Conservation (phyloP, 306 rosid species). For the Hippophae rhamnoides region DNA sequence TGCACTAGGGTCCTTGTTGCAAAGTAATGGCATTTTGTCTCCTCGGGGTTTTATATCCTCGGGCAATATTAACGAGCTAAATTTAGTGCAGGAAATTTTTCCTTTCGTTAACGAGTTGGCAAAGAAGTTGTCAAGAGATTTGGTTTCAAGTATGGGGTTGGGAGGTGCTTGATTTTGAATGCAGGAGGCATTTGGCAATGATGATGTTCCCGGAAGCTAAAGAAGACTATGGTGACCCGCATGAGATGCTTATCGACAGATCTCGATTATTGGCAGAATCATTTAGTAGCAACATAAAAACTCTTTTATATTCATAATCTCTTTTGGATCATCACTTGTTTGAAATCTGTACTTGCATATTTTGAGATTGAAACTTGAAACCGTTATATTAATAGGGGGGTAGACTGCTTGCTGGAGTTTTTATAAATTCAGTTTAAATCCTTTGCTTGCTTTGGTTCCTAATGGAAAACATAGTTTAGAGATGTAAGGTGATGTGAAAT, state of each 20-base stretch:
- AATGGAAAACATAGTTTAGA: no score
- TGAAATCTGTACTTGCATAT: neutral
- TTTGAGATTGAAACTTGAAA: neutral
- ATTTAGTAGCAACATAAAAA: neutral
- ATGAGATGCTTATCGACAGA: conserved; percentile 78
- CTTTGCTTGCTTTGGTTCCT: no score
- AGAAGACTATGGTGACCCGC: conserved; percentile 56
- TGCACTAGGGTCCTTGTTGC: conserved; percentile 38
- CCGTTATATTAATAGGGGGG: no score
- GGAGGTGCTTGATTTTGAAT: conserved; percentile 36
- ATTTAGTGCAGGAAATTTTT: conserved; percentile 34
- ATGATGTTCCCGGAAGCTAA: conserved; percentile 53
- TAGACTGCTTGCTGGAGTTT: no score
- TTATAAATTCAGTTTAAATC: no score
- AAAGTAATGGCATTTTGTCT: conserved; percentile 12
- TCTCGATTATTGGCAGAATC: conserved; percentile 63
- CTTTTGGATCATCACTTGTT: neutral
- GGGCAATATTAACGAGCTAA: conserved; percentile 14
- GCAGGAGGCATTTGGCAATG: conserved; percentile 70
- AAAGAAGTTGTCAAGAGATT: conserved; percentile 30
- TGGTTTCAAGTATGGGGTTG: conserved; percentile 34
- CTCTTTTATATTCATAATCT: no score
- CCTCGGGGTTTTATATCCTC: conserved; percentile 3
- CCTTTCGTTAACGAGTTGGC: conserved; percentile 48
- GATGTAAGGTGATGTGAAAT: neutral